Conservation (phyloP, 2,329 filamentous ascomycete genomes). For the Phaeosphaeria sp. region DNA sequence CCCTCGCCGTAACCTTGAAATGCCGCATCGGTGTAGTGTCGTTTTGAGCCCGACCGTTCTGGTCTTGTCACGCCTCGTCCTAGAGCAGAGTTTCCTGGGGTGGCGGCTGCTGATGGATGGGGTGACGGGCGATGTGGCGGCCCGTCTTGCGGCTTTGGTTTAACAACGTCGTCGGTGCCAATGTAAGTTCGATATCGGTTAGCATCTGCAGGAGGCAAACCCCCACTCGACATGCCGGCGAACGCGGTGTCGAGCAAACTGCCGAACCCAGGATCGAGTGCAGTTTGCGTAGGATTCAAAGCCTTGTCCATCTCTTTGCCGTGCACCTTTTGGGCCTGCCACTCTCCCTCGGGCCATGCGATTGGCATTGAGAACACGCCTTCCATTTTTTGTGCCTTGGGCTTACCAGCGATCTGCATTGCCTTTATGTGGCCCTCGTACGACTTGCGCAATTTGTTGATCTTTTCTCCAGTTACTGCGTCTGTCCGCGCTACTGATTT, state of each 20-base stretch:
- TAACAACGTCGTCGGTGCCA: conserved; percentile 51
- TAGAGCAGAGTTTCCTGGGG: conserved; percentile 47
- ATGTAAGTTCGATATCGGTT: conserved; percentile 53
- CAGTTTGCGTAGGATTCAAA: conserved; percentile 35
- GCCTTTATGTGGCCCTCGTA: conserved; percentile 62
- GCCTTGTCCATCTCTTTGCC: conserved; percentile 50
- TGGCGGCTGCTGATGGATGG: conserved; percentile 30
- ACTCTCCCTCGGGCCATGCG: conserved; percentile 51
- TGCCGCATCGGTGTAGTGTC: conserved; percentile 76
- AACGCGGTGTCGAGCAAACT: conserved; percentile 51
- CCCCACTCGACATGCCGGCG: conserved; percentile 50
- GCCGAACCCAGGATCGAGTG: conserved; percentile 29
- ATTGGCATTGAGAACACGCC: conserved; percentile 44
- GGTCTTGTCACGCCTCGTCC: conserved; percentile 61
- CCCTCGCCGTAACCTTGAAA: conserved; percentile 78
- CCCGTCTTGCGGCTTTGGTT: conserved; percentile 36
- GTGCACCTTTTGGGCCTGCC: conserved; percentile 46
- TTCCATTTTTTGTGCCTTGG: conserved; percentile 54
- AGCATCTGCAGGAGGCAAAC: conserved; percentile 50
- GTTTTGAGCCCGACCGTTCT: conserved; percentile 73
- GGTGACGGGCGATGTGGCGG: conserved; percentile 29
- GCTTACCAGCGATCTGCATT: conserved; percentile 57
- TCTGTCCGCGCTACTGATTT: conserved; percentile 66
- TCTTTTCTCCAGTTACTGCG: conserved; percentile 69
- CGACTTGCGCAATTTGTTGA: conserved; percentile 65